Conservation (phyloP, 192 early-diverging fungal species). For the Geranomyces variabilis region DNA sequence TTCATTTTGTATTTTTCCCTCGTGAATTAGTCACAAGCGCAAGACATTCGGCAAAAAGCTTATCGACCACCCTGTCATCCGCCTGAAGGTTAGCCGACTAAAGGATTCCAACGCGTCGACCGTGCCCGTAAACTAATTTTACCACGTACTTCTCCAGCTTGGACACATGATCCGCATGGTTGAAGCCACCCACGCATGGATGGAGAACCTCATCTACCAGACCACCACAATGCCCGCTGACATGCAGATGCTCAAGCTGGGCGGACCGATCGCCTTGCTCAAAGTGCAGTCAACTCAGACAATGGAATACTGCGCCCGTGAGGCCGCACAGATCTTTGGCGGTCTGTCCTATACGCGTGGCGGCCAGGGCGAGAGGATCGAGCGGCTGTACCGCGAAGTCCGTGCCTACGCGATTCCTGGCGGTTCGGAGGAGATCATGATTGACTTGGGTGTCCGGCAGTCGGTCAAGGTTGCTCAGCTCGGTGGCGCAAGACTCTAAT, state of each 20-base stretch:
- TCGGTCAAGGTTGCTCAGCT: conserved; percentile 77
- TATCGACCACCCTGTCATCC: conserved; percentile 74
- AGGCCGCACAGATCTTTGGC: conserved; percentile 92
- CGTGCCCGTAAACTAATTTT: too few relatives aligned
- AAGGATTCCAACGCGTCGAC: too few relatives aligned
- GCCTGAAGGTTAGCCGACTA: conserved; percentile 62
- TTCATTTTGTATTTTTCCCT: neutral
- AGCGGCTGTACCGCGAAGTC: conserved; percentile 86
- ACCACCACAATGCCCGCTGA: conserved; percentile 65
- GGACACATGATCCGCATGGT: conserved; percentile 79
- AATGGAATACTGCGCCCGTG: conserved; percentile 85
- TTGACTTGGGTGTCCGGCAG: conserved; percentile 83
- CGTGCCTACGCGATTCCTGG: conserved; percentile 81
- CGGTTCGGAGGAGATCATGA: conserved; percentile 88
- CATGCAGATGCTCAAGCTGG: conserved; percentile 72
- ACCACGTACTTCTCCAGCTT: neutral
- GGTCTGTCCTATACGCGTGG: conserved; percentile 81
- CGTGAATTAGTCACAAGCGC: conserved; percentile 63
- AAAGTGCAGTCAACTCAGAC: conserved; percentile 87
- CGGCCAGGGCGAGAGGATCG: conserved; percentile 67
- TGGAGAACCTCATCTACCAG: conserved; percentile 78
- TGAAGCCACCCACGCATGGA: conserved; percentile 86
- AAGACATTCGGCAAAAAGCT: conserved; percentile 86
- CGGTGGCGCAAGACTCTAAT: conserved; percentile 59
- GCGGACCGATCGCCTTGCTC: conserved; percentile 83